Evolutionary conservation across 768 basidiomycete genomes (phyloP), one percentile per base, ranked within the genome.

Genomic region (Kwoniella dendrophila): DNA sequence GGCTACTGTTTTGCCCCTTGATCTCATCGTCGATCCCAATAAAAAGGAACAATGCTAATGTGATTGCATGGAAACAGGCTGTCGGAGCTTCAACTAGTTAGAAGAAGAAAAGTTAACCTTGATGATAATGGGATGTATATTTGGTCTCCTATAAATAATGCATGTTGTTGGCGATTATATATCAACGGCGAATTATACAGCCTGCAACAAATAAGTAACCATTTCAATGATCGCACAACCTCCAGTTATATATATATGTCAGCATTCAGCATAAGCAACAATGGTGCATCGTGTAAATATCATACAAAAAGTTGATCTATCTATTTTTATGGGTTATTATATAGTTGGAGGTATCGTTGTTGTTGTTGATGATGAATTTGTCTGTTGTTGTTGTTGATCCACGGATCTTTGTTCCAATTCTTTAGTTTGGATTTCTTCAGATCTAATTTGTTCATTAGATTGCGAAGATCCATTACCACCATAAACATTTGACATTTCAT

Each of bases 11-110:
- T n/a, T n/a, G n/a, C n/a, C n/a, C n/a, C n/a, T n/a, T n/a, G n/a
- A n/a, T n/a, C n/a, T n/a, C n/a, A n/a, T n/a, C n/a, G n/a, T n/a
- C n/a, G n/a, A n/a, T n/a, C n/a, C n/a, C n/a, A n/a, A n/a, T n/a
- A n/a, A n/a, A 20, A 2, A 24, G 41, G 11, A 22, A 8, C 0
- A 18, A 43, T 18, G 38, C 49, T 40, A 36, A 27, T 43, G 18
- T 22, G 11, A 3, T n/a, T 24, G 6, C 18, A 34, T 27, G 29
- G 2, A n/a, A 40, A 36, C 58, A 77, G 76, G 76, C 76, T 29
- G 78, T 79, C 14, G 78, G 78, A 4, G 76, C 78, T 24, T 72
- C 74, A n/a, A 78, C 77, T 4, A 78, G 71, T 48, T 78, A 76
- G 64, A 51, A 16, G 33, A 22, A 29, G 36, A 32, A n/a, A 22